Base-by-base conservation (phyloP, 192 early-diverging fungal species). In the Umbelopsis isabellina region DNA sequence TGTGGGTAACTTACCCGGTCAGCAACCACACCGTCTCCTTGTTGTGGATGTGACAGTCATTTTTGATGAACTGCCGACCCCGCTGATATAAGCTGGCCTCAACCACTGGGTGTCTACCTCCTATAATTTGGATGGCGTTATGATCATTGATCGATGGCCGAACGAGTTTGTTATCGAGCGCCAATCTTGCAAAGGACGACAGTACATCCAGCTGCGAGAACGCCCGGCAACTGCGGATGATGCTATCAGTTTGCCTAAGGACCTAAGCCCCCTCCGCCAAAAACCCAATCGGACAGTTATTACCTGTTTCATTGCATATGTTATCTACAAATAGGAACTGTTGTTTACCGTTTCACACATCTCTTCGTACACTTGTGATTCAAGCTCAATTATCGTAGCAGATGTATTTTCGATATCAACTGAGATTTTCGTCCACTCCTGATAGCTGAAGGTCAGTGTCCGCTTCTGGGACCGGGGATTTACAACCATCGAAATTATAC, bases 121-220 rank as follows among this genome's bases (percentile, higher is more conserved):
- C 68, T 13, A 46, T 45, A 44, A 78, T 78, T 5, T 49, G 37
- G 15, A 65, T 70, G 7, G 45, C 13, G 12, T 78, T 69, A 15
- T 18, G 41, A 11, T 33, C 22, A 15, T 49, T 67, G 2, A 78
- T 61, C 11, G 12, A 44, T 5, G 92, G 92, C 10, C 90, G 84
- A 16, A 78, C 76, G 69, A 85, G 91, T 27, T 80, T 76, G 20
- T 83, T 82, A 52, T 84, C 74, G 12, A 66, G 44, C 11, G 87
- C 86, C 41, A 91, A 67, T 9, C 80, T 51, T 18, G 91, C 82
- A 78, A 91, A 89, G 0, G 87, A 84, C 1, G 87, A 81, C 0
- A 89, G 78, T 8, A 90, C 88, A 69, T 93, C 92, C 27, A 93
- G 67, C 53, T 91, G 84, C 0, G 90, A 90, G 37, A 93, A 67